These are phyloP conservation scores for Mychonastes homosphaera DNA, from an alignment of 139 green algal genomes.

Conservation along the genomic window DNA sequence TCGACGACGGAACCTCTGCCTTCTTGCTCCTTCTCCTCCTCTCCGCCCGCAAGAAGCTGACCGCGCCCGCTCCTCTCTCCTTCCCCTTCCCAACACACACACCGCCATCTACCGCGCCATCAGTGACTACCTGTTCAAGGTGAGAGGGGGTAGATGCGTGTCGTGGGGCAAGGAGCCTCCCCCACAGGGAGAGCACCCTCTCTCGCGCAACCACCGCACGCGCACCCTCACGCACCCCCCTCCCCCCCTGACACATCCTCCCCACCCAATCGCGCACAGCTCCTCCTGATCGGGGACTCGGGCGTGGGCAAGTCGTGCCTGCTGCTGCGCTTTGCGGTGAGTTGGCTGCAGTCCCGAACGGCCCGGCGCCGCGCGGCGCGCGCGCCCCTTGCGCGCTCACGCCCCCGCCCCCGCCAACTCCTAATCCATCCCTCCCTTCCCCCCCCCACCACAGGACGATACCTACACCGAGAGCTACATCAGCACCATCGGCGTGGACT, in stretches of 20 bases:
- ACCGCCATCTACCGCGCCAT: not conserved
- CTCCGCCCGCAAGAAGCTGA: not conserved
- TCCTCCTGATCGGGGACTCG: conserved; percentile 92
- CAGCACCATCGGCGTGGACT: conserved; percentile 98
- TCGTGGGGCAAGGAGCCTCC: not conserved
- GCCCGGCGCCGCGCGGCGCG: too few species aligned
- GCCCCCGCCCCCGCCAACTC: too few species aligned
- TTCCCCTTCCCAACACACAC: conserved; percentile 3
- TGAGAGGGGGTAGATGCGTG: conserved; percentile 12
- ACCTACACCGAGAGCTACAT: conserved; percentile 99
- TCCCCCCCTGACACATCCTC: not conserved
- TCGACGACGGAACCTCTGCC: too few species aligned
- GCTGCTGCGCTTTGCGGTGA: conserved; percentile 87
- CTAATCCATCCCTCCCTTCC: too few species aligned
- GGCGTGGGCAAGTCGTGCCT: conserved; percentile 96
- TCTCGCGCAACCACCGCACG: not conserved
- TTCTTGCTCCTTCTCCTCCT: conserved; percentile 8
- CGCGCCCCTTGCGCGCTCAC: too few species aligned
- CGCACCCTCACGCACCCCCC: not conserved
- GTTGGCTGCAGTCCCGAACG: too few species aligned
- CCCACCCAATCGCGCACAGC: conserved; percentile 50
- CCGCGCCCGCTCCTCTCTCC: conserved; percentile 1
- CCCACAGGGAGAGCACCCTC: not conserved
- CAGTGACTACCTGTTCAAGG: conserved; percentile 90
- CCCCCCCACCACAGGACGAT: conserved; percentile 72